Base-by-base conservation (phyloP, 2,329 filamentous ascomycete species). In the Alternaria solani region DNA sequence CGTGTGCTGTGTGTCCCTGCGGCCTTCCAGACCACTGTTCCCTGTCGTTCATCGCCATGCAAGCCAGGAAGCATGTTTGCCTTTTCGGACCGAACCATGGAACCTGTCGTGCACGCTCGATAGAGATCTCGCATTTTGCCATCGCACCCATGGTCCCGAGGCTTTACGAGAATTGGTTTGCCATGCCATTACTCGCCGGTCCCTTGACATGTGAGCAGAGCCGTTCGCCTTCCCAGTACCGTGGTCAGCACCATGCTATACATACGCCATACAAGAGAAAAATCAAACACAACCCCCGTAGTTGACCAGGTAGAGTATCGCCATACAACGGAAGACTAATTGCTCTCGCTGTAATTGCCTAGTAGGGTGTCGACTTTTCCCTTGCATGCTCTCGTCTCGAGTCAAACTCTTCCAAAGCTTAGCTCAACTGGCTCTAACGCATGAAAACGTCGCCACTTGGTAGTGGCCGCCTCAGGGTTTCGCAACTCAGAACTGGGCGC, bases 1-100 rank as follows among this genome's bases (percentile, higher is more conserved):
- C 32, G 43, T 39, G 23, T 25, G 25, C 39, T 25, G 25, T 48
- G 49, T 26, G 30, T 34, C 47, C 28, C 12, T 34, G 7, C 23
- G 28, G 28, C 30, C 46, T 38, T 49, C 32, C 32, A 49, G 46
- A 36, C 46, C 30, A 36, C 30, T 2, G 14, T 48, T 43, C 57
- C 44, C 53, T 55, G 56, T 46, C 51, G 38, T 59, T 25, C 34
- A 49, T 59, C 43, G 51, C 39, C 51, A 34, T 53, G 51, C 39
- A 34, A 57, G 39, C 48, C n/a, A 42, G 48, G 47, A 28, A 38
- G 47, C 55, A 43, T 36, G 18, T 28, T 14, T 28, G 28, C 53
- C 12, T n/a, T 41, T 18, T 43, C 28, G 43, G 34, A 32, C 51
- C 23, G 30, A 30, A 34, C 46, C 46, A 48, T 25, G 30, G 30